Evolutionary conservation across 169 alveolate genomes (phyloP).

Genomic region (Eimeria sp.): DNA sequence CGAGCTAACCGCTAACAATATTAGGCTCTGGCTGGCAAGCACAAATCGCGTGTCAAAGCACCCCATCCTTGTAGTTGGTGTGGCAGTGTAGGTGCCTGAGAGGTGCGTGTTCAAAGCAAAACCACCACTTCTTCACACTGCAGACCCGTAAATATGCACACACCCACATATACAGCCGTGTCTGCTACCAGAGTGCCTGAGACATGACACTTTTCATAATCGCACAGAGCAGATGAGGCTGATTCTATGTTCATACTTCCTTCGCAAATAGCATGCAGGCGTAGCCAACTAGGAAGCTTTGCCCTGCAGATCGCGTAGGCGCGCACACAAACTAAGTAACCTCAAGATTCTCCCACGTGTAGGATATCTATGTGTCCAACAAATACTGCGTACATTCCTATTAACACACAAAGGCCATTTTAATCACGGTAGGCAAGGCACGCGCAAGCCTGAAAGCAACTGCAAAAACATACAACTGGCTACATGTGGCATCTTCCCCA

Average conservation of each 20-base stretch:
- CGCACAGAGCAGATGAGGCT: too few relatives aligned
- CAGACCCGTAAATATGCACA: background rate
- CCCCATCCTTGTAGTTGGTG: background rate
- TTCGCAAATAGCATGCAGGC: too few relatives aligned
- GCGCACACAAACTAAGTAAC: background rate
- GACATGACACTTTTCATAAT: background rate
- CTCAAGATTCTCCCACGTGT: background rate
- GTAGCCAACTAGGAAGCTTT: background rate
- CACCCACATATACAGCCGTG: background rate
- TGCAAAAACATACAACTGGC: background rate
- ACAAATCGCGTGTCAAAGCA: background rate
- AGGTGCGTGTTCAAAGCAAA: background rate
- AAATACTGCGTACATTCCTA: background rate
- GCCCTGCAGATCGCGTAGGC: background rate
- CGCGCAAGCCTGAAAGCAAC: background rate
- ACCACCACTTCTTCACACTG: background rate
- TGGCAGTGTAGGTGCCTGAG: background rate
- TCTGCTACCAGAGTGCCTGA: background rate
- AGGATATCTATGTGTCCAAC: background rate
- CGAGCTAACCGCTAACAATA: background rate
- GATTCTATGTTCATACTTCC: too few relatives aligned
- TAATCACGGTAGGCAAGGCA: background rate
- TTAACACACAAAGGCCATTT: background rate
- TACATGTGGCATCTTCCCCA: too few relatives aligned
- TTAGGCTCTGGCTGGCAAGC: background rate